Evolutionary conservation across 805 yeast species (phyloP).

Genomic region (Candida maesae): DNA sequence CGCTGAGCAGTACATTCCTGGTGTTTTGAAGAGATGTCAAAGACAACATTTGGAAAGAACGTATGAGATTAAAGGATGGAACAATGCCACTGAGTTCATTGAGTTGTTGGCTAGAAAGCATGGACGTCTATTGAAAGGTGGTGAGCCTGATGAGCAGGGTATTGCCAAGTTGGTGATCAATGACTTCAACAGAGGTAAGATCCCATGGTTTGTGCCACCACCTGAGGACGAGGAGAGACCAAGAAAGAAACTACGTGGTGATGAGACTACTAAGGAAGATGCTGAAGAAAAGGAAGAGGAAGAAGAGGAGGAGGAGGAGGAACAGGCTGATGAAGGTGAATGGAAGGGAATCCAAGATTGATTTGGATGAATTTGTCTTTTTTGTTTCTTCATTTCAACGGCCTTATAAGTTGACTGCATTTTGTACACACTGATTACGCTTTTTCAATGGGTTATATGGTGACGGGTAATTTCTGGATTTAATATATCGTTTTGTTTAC

Average conservation of each 20-base stretch:
- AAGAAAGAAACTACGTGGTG: conserved; percentile 28
- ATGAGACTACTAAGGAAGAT: conserved; percentile 14
- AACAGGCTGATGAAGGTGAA: conserved; percentile 28
- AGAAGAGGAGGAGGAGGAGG: conserved; percentile 29
- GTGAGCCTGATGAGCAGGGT: conserved; percentile 95
- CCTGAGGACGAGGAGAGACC: conserved; percentile 62
- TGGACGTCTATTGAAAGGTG: conserved; percentile 92
- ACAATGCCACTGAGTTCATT: conserved; percentile 69
- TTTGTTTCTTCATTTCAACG: too few relatives aligned
- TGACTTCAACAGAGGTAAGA: conserved; percentile 95
- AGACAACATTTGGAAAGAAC: conserved; percentile 91
- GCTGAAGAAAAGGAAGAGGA: conserved; percentile 11
- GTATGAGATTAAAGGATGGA: conserved; percentile 92
- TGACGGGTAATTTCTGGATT: too few relatives aligned
- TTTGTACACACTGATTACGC: too few relatives aligned
- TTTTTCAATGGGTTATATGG: too few relatives aligned
- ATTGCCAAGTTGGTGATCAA: conserved; percentile 86
- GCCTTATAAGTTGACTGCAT: background rate
- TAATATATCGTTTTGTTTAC: too few relatives aligned
- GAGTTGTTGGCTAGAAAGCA: conserved; percentile 89
- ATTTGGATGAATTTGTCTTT: background rate
- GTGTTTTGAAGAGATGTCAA: conserved; percentile 79
- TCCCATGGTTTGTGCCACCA: conserved; percentile 97
- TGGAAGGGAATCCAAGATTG: conserved; percentile 16
- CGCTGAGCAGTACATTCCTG: conserved; percentile 95